A percentile compares a stretch with the other conserved stretches of the same genome.
phyloP scores from a whole-genome alignment of 805 yeast genomes.

The Candida oleophila region DNA sequence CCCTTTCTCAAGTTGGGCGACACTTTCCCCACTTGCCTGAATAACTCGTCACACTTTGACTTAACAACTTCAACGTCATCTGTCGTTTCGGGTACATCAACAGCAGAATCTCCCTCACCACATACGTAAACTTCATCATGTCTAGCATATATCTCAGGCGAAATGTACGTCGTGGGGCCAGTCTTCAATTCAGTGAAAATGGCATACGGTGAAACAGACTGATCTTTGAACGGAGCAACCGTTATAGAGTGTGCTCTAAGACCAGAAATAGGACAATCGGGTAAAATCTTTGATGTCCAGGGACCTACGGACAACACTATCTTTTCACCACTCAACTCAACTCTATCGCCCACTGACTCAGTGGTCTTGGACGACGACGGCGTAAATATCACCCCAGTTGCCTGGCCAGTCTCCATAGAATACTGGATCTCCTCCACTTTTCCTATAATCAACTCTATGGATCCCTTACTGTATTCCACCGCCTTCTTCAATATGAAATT shows the following conservation, averaged over 20 bases:
- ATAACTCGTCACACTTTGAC: slow-evolving; percentile 85
- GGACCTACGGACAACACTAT: slow-evolving; percentile 92
- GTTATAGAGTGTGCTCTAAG: slow-evolving; percentile 94
- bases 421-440: slow-evolving; percentile 70
- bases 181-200: slow-evolving; percentile 87
- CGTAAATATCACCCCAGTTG: slow-evolving; percentile 71
- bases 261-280: slow-evolving; percentile 93
- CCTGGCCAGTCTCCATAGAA: slow-evolving; percentile 62
- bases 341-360: slow-evolving; percentile 21
- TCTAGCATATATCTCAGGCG: slow-evolving; percentile 94
- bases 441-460: slow-evolving; percentile 82
- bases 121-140: slow-evolving; percentile 95
- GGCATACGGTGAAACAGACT: slow-evolving; percentile 84
- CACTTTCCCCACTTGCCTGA: slow-evolving; percentile 74
- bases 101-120: slow-evolving; percentile 93
- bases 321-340: slow-evolving; percentile 64
- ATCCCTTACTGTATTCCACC: slow-evolving; percentile 62
- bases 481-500: slow-evolving; percentile 77
- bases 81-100: slow-evolving; percentile 89
- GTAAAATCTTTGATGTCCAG: slow-evolving; percentile 89
- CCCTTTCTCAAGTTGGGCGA: slow-evolving; percentile 72
- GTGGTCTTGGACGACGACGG: slow-evolving; percentile 33
- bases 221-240: slow-evolving; percentile 71
- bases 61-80: slow-evolving; percentile 88
- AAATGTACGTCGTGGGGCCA: slow-evolving; percentile 64